Percentiles rank a stretch among this genome's conserved stretches.
Conservation (phyloP, 495 filamentous ascomycete genomes). For the Penicillium malachiteum region DNA sequence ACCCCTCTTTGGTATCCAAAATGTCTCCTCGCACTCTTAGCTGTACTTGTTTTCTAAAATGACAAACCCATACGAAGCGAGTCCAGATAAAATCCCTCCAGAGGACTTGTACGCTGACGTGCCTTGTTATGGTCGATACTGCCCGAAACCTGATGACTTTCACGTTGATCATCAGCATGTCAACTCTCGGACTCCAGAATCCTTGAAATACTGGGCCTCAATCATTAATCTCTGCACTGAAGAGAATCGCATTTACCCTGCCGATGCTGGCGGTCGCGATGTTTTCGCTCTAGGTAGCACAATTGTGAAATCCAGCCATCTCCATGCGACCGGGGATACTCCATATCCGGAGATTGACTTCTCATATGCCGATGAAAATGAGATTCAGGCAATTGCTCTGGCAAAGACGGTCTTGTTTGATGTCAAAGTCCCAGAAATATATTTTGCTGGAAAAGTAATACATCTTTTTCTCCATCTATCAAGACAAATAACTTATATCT, state of each 20-base stretch:
- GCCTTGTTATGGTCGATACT: slow-evolving; percentile 38
- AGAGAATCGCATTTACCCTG: slow-evolving; percentile 32
- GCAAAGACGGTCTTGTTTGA: slow-evolving; percentile 26
- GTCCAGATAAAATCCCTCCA: slow-evolving; percentile 34
- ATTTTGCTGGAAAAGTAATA: slow-evolving; percentile 41
- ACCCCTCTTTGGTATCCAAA: too few species aligned
- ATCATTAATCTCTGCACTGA: slow-evolving; percentile 35
- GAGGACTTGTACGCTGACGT: slow-evolving; percentile 35
- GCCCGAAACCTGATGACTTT: slow-evolving; percentile 33
- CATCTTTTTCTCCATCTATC: slow-evolving; percentile 7
- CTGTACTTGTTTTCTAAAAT: not conserved
- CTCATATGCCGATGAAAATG: slow-evolving; percentile 44
- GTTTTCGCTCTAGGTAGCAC: slow-evolving; percentile 47
- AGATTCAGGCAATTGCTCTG: slow-evolving; percentile 34
- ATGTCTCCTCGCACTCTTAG: too few species aligned
- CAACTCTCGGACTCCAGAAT: slow-evolving; percentile 28
- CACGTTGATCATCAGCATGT: slow-evolving; percentile 29
- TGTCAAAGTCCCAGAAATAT: slow-evolving; percentile 40
- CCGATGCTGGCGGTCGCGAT: slow-evolving; percentile 38
- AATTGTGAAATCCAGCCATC: slow-evolving; percentile 47
- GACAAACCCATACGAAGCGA: slow-evolving; percentile 33
- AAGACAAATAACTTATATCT: slow-evolving; percentile 14
- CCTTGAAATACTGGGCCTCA: slow-evolving; percentile 38
- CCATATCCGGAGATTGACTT: slow-evolving; percentile 25
- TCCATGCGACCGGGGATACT: slow-evolving; percentile 17